phyloP scores from a whole-genome alignment of 202 grass and related monocot genomes.

The Brachypodium distachyon region DNA sequence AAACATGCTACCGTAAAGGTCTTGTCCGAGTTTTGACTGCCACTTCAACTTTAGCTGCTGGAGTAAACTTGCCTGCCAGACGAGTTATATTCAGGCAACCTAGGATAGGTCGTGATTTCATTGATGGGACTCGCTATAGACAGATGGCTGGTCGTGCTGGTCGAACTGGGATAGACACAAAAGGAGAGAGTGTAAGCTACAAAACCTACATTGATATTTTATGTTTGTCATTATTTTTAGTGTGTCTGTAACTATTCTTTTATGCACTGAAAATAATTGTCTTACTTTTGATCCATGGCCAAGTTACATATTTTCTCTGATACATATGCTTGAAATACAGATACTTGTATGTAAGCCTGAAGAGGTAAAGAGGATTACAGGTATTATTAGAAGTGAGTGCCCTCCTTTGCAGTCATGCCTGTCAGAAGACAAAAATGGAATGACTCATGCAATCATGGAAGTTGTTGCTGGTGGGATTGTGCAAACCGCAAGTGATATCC shows the following conservation, averaged over 20 bases:
- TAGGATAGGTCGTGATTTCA: conserved; percentile 84
- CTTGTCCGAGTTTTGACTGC: conserved; percentile 89
- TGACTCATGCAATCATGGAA: conserved; percentile 99
- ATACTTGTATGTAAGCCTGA: conserved; percentile 91
- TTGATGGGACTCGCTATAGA: conserved; percentile 95
- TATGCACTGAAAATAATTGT: conserved; percentile 10
- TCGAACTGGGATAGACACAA: conserved; percentile 97
- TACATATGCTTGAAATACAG: conserved; percentile 41
- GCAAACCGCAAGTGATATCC: conserved; percentile 92
- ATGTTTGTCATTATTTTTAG: conserved; percentile 5
- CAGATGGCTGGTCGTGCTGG: conserved; percentile 97
- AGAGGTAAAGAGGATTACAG: conserved; percentile 73
- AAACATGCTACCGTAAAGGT: conserved; percentile 94
- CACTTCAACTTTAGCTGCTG: conserved; percentile 94
- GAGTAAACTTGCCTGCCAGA: conserved; percentile 96
- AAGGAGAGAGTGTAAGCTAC: conserved; percentile 96
- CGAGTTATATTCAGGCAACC: conserved; percentile 97
- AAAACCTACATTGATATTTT: conserved; percentile 8
- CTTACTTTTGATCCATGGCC: background rate
- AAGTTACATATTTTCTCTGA: conserved; percentile 1
- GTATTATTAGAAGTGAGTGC: conserved; percentile 71
- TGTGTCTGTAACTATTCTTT: background rate
- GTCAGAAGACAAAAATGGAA: conserved; percentile 97
- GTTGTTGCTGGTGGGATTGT: conserved; percentile 95
- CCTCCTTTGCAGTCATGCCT: conserved; percentile 84